Evolutionary conservation across 2,329 filamentous ascomycete species (phyloP), one percentile per base, ranked within the genome.

Genomic region (Lachnellula willkommii): DNA sequence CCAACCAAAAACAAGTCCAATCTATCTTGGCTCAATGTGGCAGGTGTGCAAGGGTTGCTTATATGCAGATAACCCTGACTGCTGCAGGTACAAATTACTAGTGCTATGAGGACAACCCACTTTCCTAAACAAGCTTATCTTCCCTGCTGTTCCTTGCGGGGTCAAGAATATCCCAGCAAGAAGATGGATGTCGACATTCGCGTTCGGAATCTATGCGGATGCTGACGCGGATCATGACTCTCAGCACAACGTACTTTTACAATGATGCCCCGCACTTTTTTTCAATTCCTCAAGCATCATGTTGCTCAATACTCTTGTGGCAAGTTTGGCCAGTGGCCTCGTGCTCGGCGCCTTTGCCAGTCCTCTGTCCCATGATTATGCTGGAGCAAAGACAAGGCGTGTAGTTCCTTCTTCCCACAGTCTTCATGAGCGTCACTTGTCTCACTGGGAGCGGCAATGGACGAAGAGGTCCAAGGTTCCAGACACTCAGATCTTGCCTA

Each of bases 401-500:
- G 60, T 57, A 52, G 53, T 61, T 51, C 60, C 62, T 52, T 26
- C 50, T 12, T 53, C 62, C 11, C 60, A 64, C 24, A 55, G 48
- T n/a, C 52, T 64, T 39, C 62, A 64, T 28, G 62, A 64, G 56
- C 60, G 61, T 20, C 62, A 65, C 51, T 28, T 62, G 32, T 53
- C 62, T 52, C 59, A 60, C n/a, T 63, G 55, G 57, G 15, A 32
- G 24, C 9, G 52, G 8, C 46, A 58, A 50, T 65, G 63, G 63
- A 48, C 35, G 1, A 65, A 63, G 52, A 63, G 48, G 47, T 57
- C 56, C 45, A 63, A 63, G 49, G 45, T 63, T 5, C 52, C 61
- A n/a, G 49, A 58, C 22, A 42, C 40, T 35, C 56, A 60, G 42
- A 52, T 63, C 32, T 61, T 77, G 47, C 75, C 75, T 1, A 73